Percentiles rank a stretch among this genome's conserved stretches.
phyloP scores from a whole-genome alignment of 371 early-diverging fungal species.

The Rhizomucor miehei region DNA sequence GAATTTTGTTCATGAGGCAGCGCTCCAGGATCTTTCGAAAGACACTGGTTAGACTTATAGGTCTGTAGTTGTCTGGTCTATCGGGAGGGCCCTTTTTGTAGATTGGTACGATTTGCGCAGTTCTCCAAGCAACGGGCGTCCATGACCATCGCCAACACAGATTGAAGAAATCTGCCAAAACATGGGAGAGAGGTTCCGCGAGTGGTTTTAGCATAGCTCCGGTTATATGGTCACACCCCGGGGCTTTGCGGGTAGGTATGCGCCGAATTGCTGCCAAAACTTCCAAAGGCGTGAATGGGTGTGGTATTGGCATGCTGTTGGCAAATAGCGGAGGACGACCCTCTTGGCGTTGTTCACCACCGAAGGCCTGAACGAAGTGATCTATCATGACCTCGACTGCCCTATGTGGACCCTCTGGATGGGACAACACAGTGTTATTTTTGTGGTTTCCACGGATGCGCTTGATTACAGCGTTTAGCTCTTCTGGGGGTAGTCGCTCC shows the following conservation, averaged over 20 bases:
- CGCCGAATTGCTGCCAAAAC: conserved; percentile 10
- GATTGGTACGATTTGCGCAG: conserved; percentile 12
- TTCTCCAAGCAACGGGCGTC: conserved; percentile 6
- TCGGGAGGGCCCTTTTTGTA: conserved; percentile 8
- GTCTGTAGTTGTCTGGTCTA: conserved; percentile 18
- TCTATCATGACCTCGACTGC: conserved; percentile 3
- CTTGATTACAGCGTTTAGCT: no score
- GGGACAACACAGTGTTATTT: no score
- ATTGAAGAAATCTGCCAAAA: conserved; percentile 6
- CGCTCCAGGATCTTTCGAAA: conserved; percentile 16
- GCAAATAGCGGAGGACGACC: background rate
- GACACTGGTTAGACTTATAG: conserved; percentile 18
- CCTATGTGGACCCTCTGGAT: background rate
- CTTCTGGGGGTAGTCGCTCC: no score
- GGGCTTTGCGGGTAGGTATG: conserved; percentile 15
- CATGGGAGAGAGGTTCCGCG: background rate
- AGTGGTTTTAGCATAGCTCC: conserved; percentile 24
- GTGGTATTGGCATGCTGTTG: background rate
- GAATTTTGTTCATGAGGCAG: conserved; percentile 1
- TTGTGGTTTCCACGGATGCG: no score
- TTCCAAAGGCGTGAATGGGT: conserved; percentile 2
- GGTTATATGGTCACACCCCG: conserved; percentile 17
- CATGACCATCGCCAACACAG: conserved; percentile 10
- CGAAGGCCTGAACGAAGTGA: conserved; percentile 5
- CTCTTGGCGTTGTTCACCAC: background rate